phyloP scores from a whole-genome alignment of 2,329 filamentous ascomycete species.

The Fusarium napiforme region DNA sequence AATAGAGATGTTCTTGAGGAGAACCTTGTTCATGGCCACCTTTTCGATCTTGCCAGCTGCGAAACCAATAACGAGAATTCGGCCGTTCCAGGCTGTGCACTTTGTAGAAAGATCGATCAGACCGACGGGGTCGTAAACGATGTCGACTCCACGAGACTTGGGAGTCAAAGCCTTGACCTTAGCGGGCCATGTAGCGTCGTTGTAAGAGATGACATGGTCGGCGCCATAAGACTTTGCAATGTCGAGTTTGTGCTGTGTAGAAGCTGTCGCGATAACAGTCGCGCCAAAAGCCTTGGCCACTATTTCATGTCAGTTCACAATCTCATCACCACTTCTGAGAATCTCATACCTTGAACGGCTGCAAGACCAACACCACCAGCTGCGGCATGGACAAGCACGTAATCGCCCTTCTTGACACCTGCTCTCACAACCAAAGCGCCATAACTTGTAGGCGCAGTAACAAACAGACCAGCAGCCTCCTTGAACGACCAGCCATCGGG shows the following conservation, averaged over 20 bases:
- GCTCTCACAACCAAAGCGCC: conserved; percentile 83
- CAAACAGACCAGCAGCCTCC: conserved; percentile 88
- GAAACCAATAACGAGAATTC: conserved; percentile 89
- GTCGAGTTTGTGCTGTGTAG: conserved; percentile 80
- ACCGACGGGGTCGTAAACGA: conserved; percentile 95
- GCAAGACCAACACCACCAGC: conserved; percentile 92
- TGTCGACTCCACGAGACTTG: conserved; percentile 79
- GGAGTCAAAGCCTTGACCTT: conserved; percentile 83
- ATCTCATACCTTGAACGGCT: conserved; percentile 76
- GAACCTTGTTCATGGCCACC: conserved; percentile 89
- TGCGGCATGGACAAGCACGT: conserved; percentile 90
- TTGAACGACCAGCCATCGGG: conserved; percentile 84
- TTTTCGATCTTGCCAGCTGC: conserved; percentile 82
- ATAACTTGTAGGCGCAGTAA: conserved; percentile 92
- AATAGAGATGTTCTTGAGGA: conserved; percentile 92
- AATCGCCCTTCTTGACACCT: conserved; percentile 80
- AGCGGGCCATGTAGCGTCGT: conserved; percentile 69
- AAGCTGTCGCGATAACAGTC: conserved; percentile 92
- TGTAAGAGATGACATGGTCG: conserved; percentile 85
- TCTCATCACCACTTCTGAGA: background rate
- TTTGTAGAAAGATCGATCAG: conserved; percentile 89
- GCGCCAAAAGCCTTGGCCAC: conserved; percentile 92
- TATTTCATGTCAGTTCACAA: conserved; percentile 31
- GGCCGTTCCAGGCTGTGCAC: conserved; percentile 92
- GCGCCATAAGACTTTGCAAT: conserved; percentile 85